Evolutionary conservation across 2,329 filamentous ascomycete species (phyloP).

Genomic region (Fusarium duplospermum): DNA sequence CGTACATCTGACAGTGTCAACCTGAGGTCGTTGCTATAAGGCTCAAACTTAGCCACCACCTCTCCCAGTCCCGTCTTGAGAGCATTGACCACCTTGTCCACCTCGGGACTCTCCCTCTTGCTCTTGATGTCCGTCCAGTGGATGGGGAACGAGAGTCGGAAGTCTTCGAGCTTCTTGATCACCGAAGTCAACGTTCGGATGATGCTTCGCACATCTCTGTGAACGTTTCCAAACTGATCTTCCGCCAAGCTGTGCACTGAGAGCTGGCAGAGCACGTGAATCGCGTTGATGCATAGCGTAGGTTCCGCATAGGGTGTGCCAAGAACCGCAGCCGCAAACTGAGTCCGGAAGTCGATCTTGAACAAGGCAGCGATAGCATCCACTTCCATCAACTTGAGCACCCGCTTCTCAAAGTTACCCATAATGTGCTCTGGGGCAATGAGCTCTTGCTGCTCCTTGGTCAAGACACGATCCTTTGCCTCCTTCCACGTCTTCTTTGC

Average conservation of each 20-base stretch:
- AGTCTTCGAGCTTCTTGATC: slow-evolving; percentile 75
- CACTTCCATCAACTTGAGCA: slow-evolving; percentile 58
- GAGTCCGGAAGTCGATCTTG: slow-evolving; percentile 74
- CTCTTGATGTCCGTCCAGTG: slow-evolving; percentile 85
- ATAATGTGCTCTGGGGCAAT: slow-evolving; percentile 62
- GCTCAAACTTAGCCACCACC: slow-evolving; percentile 78
- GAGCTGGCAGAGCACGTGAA: slow-evolving; percentile 76
- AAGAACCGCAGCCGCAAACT: slow-evolving; percentile 74
- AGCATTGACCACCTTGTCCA: slow-evolving; percentile 75
- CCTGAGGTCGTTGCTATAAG: slow-evolving; percentile 77
- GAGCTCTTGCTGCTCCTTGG: slow-evolving; percentile 66
- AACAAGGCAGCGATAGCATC: slow-evolving; percentile 75
- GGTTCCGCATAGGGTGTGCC: slow-evolving; percentile 79
- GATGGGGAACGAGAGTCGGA: slow-evolving; percentile 67
- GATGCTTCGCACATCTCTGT: slow-evolving; percentile 80
- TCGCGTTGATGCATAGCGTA: slow-evolving; percentile 76
- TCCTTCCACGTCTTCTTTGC: slow-evolving; percentile 62
- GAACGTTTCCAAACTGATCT: slow-evolving; percentile 88
- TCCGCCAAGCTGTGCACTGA: slow-evolving; percentile 80
- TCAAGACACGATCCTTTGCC: slow-evolving; percentile 61
- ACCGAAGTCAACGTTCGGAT: slow-evolving; percentile 78
- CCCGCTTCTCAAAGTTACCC: slow-evolving; percentile 60
- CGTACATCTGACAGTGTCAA: slow-evolving; percentile 78
- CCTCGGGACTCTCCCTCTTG: slow-evolving; percentile 67
- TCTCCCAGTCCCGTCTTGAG: slow-evolving; percentile 74